Percentiles rank a stretch among this genome's conserved stretches.
phyloP scores from a whole-genome alignment of 345 rosid species.

The Populus davidiana region DNA sequence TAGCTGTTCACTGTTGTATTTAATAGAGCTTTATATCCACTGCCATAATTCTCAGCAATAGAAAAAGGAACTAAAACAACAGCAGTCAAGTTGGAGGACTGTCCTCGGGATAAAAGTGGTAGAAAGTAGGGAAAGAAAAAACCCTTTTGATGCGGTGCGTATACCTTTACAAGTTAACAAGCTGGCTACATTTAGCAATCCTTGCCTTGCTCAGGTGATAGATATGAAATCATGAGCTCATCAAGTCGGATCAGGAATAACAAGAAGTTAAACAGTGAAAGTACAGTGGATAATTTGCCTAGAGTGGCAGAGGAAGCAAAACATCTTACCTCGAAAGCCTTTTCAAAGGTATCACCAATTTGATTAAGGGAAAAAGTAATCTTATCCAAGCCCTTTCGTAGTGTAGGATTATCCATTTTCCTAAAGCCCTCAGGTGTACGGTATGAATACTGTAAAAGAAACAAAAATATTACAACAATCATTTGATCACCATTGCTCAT shows the following conservation, averaged over 20 bases:
- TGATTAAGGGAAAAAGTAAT: conserved; percentile 75
- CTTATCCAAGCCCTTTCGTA: conserved; percentile 70
- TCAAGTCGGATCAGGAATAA: neutral
- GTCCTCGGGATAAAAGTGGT: neutral
- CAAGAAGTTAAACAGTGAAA: neutral
- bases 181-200: neutral
- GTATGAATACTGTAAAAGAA: conserved; percentile 23
- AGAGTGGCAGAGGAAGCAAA: neutral
- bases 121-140: neutral
- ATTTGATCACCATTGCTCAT: neutral
- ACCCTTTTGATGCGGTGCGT: neutral
- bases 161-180: neutral
- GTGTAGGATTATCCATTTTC: conserved; percentile 63
- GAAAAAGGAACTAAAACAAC: neutral
- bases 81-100: neutral
- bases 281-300: neutral
- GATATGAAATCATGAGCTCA: neutral
- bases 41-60: neutral
- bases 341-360: conserved; percentile 84
- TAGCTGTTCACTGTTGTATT: neutral
- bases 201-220: neutral
- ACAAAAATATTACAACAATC: neutral
- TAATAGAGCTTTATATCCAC: neutral
- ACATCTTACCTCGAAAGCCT: conserved; percentile 61
- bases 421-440: conserved; percentile 37